Conservation (phyloP, 352 stramenopile species). For the Globisporangium spinosum region DNA sequence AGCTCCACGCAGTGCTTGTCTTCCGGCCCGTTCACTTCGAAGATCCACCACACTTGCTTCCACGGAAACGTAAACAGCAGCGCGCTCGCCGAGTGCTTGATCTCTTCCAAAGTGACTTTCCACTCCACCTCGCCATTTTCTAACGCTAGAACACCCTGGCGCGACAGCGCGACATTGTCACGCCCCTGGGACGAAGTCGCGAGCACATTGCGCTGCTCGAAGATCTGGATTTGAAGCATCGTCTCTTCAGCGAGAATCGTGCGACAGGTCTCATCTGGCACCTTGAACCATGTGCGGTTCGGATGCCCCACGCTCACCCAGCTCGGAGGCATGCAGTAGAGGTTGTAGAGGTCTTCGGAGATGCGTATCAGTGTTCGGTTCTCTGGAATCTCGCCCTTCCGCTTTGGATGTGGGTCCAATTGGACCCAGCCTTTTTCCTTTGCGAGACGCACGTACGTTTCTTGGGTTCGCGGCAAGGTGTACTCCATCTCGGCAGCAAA, state of each 20-base stretch:
- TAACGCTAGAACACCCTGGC: constrained; percentile 43
- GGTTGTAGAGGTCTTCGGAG: constrained; percentile 73
- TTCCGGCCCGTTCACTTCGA: constrained; percentile 48
- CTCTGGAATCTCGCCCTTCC: neutral
- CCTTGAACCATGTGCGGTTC: constrained; percentile 82
- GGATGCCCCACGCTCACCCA: constrained; percentile 79
- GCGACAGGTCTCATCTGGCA: constrained; percentile 61
- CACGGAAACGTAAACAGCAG: constrained; percentile 83
- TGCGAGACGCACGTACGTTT: constrained; percentile 66
- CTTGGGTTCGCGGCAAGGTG: constrained; percentile 62
- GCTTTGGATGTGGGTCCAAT: constrained; percentile 32
- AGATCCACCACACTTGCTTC: constrained; percentile 87
- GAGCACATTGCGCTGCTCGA: constrained; percentile 64
- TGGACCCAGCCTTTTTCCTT: constrained; percentile 81
- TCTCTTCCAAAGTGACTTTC: constrained; percentile 75
- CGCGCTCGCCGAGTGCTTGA: constrained; percentile 75
- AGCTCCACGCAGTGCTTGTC: constrained; percentile 67
- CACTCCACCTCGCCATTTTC: constrained; percentile 47
- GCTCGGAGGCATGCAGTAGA: constrained; percentile 69
- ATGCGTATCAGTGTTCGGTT: constrained; percentile 53
- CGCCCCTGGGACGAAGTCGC: constrained; percentile 66
- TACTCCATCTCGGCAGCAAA: constrained; percentile 82
- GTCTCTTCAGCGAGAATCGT: constrained; percentile 71
- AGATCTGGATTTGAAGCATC: constrained; percentile 70
- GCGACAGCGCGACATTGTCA: constrained; percentile 64